phyloP scores from a whole-genome alignment of 805 yeast species.

The Lipomyces yamadae region DNA sequence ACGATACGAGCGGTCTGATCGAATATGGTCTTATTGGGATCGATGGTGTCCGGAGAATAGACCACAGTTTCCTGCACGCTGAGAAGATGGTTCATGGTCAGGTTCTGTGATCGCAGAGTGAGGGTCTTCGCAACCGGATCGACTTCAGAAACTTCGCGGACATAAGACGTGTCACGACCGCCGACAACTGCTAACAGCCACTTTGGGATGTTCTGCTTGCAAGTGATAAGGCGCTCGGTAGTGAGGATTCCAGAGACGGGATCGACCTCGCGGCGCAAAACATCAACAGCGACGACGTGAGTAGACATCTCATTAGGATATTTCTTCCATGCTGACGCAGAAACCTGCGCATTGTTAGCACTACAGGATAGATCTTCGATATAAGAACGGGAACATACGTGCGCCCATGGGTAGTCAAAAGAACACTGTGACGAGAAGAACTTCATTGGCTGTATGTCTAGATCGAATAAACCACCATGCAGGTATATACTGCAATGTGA shows the following conservation, averaged over 20 bases:
- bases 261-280: slow-evolving; percentile 71
- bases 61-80: slow-evolving; percentile 86
- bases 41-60: slow-evolving; percentile 68
- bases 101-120: slow-evolving; percentile 80
- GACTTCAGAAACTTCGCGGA: slow-evolving; percentile 86
- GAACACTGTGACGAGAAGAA: slow-evolving; percentile 70
- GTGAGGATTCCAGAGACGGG: slow-evolving; percentile 58
- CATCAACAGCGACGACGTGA: slow-evolving; percentile 94
- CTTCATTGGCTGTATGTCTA: slow-evolving; percentile 59
- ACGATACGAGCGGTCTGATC: slow-evolving; percentile 85
- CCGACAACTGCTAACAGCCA: slow-evolving; percentile 82
- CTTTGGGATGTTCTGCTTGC: slow-evolving; percentile 81
- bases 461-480: not conserved
- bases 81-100: slow-evolving; percentile 76
- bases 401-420: slow-evolving; percentile 89
- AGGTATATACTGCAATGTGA: not conserved
- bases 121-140: slow-evolving; percentile 68
- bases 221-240: slow-evolving; percentile 87
- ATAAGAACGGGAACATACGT: slow-evolving; percentile 54
- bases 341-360: slow-evolving; percentile 60
- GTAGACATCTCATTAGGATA: slow-evolving; percentile 94
- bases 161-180: slow-evolving; percentile 72
- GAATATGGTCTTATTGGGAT: slow-evolving; percentile 58
- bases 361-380: not conserved
- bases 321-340: slow-evolving; percentile 94